Evolutionary conservation across 768 basidiomycete species (phyloP).

Genomic region (Termitomyces sp.): DNA sequence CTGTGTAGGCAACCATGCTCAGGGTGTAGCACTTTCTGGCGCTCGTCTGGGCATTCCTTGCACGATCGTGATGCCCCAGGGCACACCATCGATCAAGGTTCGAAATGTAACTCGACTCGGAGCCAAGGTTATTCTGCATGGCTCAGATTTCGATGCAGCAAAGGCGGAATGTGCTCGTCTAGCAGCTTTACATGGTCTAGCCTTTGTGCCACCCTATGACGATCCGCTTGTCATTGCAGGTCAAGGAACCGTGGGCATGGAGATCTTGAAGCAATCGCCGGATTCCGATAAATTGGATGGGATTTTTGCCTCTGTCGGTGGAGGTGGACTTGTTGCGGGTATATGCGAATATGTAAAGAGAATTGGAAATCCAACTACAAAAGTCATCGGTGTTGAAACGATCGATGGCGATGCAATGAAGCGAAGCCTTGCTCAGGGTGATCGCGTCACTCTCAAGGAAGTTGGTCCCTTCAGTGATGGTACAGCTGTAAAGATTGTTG

Average conservation of each 20-base stretch:
- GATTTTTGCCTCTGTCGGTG: conserved; percentile 90
- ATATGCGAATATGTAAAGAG: conserved; percentile 90
- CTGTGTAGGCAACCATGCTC: conserved; percentile 88
- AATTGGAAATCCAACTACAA: conserved; percentile 78
- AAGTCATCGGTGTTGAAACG: conserved; percentile 91
- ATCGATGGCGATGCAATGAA: conserved; percentile 94
- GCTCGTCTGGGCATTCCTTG: conserved; percentile 83
- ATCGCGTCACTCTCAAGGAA: conserved; percentile 78
- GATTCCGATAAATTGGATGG: conserved; percentile 73
- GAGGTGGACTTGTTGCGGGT: conserved; percentile 90
- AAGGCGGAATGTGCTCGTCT: conserved; percentile 91
- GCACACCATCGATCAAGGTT: conserved; percentile 95
- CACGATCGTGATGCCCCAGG: conserved; percentile 98
- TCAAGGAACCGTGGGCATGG: conserved; percentile 93
- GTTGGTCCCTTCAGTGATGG: conserved; percentile 98
- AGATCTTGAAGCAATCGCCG: conserved; percentile 86
- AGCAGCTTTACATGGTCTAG: conserved; percentile 66
- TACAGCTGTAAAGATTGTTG: conserved; percentile 94
- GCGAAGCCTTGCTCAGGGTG: conserved; percentile 71
- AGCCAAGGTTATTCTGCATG: conserved; percentile 91
- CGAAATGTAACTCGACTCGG: conserved; percentile 92
- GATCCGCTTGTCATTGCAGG: conserved; percentile 96
- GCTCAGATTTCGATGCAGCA: conserved; percentile 92
- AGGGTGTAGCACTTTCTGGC: conserved; percentile 97
- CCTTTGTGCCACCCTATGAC: conserved; percentile 96